A percentile compares a stretch with the other conserved stretches of the same genome.
These are phyloP conservation scores for Pythium coloratum DNA, from an alignment of 352 stramenopile genomes.

Conservation along the genomic window DNA sequence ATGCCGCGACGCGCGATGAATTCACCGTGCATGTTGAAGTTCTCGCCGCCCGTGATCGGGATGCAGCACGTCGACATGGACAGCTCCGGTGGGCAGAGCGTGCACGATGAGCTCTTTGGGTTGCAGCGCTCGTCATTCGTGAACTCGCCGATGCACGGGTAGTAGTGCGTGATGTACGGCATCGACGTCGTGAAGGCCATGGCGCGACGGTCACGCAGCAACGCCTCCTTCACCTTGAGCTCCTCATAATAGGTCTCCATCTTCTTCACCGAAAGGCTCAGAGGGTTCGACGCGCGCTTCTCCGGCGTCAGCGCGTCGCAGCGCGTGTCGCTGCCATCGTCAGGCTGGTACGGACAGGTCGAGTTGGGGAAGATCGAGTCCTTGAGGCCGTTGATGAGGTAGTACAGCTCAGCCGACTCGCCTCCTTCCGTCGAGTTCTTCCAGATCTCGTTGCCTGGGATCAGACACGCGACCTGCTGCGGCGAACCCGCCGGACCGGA, in stretches of 20 bases:
- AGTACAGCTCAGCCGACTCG: slow-evolving; percentile 47
- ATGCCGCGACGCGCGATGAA: slow-evolving; percentile 60
- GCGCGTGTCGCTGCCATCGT: slow-evolving; percentile 47
- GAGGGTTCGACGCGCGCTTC: slow-evolving; percentile 43
- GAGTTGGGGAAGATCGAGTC: slow-evolving; percentile 52
- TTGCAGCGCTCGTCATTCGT: slow-evolving; percentile 52
- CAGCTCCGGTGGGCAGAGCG: slow-evolving; percentile 49
- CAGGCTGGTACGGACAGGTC: slow-evolving; percentile 46
- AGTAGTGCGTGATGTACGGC: slow-evolving; percentile 63
- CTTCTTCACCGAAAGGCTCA: slow-evolving; percentile 45
- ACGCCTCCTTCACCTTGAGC: slow-evolving; percentile 39
- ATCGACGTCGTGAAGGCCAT: slow-evolving; percentile 60
- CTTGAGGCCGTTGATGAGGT: slow-evolving; percentile 53
- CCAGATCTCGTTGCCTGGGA: slow-evolving; percentile 61
- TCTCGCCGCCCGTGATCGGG: slow-evolving; percentile 37
- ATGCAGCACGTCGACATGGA: slow-evolving; percentile 59
- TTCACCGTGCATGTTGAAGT: slow-evolving; percentile 71
- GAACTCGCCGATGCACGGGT: slow-evolving; percentile 57
- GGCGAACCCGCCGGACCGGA: slow-evolving; percentile 42
- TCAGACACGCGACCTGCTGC: slow-evolving; percentile 60
- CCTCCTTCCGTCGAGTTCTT: slow-evolving; percentile 69
- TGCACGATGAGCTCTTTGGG: slow-evolving; percentile 45
- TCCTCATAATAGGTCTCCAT: slow-evolving; percentile 51
- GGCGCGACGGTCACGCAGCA: slow-evolving; percentile 40
- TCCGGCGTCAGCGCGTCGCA: slow-evolving; percentile 41